Base-by-base conservation (phyloP, 257 asterid species). In the Salvia hispanica region DNA sequence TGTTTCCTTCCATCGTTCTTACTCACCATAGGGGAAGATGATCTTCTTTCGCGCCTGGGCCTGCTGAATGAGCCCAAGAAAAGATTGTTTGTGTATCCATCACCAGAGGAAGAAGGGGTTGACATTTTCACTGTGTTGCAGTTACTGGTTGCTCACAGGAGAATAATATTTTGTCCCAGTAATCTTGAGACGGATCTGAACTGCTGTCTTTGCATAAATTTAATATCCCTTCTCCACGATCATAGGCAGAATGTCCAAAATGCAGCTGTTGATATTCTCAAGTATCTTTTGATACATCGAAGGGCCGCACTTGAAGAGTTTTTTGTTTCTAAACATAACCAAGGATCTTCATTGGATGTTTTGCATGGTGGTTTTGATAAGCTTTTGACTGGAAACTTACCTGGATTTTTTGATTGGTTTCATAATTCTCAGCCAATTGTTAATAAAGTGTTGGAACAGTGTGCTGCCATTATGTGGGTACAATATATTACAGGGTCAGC, bases 1-100 rank as follows among this genome's bases (percentile, higher is more conserved):
- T 91, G 98, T 79, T 94, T 94, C 84, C 90, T 88, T 69, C 99
- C 99, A n/a, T 79, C 92, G n/a, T 94, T 88, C 84, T 84, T 94
- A 83, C 70, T 76, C 71, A 76, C 77, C 79, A 78, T 94, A 36
- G 98, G 96, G 82, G 99, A 94, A 83, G 96, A 94, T 67, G 93
- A 84, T 73, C 90, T 88, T 69, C 77, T 91, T 71, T 86, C 88
- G 59, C 82, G 85, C 62, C 72, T 91, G 69, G 95, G 96, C 67
- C 82, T 91, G 85, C 91, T 78, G 77, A 77, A 69, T 75, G 96
- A 85, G 62, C 86, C 80, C 36, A 85, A 80, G 83, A 94, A 82
- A 80, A 84, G 81, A 78, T 62, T 65, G 79, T 66, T 68, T 39
- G 62, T 64, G 47, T 45, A 76, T 71, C 64, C 75, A 64, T 82